Base-by-base conservation (phyloP, 371 early-diverging fungal species). In the Mucor lusitanicus region DNA sequence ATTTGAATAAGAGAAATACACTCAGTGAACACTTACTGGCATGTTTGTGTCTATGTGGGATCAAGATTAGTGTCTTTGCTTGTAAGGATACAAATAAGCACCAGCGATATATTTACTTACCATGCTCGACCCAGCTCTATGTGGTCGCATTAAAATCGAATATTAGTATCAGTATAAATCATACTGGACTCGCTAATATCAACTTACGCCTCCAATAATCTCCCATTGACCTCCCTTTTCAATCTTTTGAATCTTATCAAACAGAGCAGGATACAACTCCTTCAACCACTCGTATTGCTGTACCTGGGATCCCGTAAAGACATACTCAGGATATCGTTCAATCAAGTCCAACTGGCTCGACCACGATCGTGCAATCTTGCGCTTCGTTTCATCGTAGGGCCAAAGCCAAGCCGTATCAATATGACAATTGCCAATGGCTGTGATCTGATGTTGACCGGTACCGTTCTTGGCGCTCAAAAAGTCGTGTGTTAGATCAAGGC, bases 301-400 rank as follows among this genome's bases (percentile, higher is more conserved):
- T 46, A 71, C 67, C 79, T 97, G 97, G 19, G 97, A 97, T 15
- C 91, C 92, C 0, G 95, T 92, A 76, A 99, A 99, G 33, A 81
- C 86, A 77, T 90, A 97, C 15, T 92, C 92, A 0, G 97, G 96
- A 73, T 93, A 95, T 30, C 79, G 72, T 4, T 96, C 93, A 80
- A 97, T 92, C n/a, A 94, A 73, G 27, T 83, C 73, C n/a, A 93
- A 46, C 74, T 95, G 99, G 11, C 94, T 91, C 0, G 95, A 83
- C 95, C 95, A 98, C 64, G 92, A 91, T 33, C 99, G 83, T 5
- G 97, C 98, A 15, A 91, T 85, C 81, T 99, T 99, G 55, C 98
- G 91, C 58, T 94, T 95, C 6, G 99, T 99, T 72, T 99, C 98
- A 69, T 89, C 97, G 72, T 89, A 98, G 0, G 96, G 95, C 99